These are phyloP conservation scores for Berkeleyomyces rouxiae DNA, from an alignment of 2,329 filamentous ascomycete species.

Conservation along the genomic window DNA sequence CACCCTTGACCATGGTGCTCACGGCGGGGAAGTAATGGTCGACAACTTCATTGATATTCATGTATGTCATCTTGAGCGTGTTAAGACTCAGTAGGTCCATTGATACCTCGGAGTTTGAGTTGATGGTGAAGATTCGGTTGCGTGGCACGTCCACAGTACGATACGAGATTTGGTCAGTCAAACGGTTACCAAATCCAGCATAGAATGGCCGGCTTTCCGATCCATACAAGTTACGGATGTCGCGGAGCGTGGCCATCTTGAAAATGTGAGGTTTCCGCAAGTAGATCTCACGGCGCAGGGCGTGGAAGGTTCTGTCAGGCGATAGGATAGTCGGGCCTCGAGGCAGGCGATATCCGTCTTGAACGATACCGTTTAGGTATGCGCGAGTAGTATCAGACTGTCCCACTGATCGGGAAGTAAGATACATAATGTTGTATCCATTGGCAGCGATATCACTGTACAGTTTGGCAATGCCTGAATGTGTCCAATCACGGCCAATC, in stretches of 20 bases:
- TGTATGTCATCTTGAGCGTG: conserved; percentile 91
- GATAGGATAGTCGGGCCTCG: conserved; percentile 88
- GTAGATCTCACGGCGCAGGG: conserved; percentile 80
- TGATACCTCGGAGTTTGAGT: conserved; percentile 89
- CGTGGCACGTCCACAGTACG: conserved; percentile 89
- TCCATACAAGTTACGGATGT: conserved; percentile 80
- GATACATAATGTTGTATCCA: conserved; percentile 97
- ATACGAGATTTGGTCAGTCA: conserved; percentile 93
- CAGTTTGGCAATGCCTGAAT: conserved; percentile 87
- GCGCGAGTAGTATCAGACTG: conserved; percentile 80
- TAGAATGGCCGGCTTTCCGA: conserved; percentile 72
- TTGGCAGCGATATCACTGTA: conserved; percentile 92
- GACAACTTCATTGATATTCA: conserved; percentile 90
- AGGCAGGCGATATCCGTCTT: conserved; percentile 74
- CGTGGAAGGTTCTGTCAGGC: conserved; percentile 87
- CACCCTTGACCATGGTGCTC: conserved; percentile 68
- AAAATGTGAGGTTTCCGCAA: conserved; percentile 94
- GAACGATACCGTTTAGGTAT: conserved; percentile 76
- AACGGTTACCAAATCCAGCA: conserved; percentile 87
- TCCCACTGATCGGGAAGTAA: conserved; percentile 85
- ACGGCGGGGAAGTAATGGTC: conserved; percentile 97
- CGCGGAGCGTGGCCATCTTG: conserved; percentile 95
- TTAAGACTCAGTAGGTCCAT: conserved; percentile 80
- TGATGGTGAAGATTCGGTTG: conserved; percentile 94
- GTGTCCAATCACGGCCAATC: conserved; percentile 96